Evolutionary conservation across 305 asterid genomes (phyloP), one percentile per base, ranked within the genome.

Genomic region (Andrographis paniculata): DNA sequence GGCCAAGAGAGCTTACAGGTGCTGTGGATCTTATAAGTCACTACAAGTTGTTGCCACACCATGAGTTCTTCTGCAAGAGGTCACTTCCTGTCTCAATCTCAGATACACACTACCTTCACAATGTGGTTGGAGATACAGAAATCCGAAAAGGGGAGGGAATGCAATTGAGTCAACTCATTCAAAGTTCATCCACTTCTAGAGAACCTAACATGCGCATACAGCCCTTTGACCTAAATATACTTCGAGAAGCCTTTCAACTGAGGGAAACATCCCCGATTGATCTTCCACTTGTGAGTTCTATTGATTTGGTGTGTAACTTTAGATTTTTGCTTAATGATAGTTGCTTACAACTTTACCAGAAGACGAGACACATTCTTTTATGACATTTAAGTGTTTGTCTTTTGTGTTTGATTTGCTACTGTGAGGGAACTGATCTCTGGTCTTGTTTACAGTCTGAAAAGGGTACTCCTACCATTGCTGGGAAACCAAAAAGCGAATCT

Each of bases 61-160:
- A 82, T 77, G 40, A 79, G 46, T 89, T 85, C 75, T 89, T 89
- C 79, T 89, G 97, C 82, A 89, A 85, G 78, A 74, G 66, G 74
- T 14, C 94, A 36, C 98, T 89, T 73, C 93, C 94, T 0, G 63
- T 70, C 58, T 74, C 95, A 48, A 69, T 85, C 60, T 70, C 91
- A 45, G 94, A 89, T 67, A 70, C 95, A n/a, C 94, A 85, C 61
- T 89, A 82, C 63, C 89, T 88, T 66, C 91, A 80, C 70, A 78
- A 74, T 69, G 94, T 89, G 59, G 95, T 80, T 21, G 98, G 98
- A 38, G 95, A 85, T 56, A 74, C 81, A 28, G 95, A 89, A 67
- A 77, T 85, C 62, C 74, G 93, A 63, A 89, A 80, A 66, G 97
- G 97, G 61, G 93, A 89, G 61, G 98, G 98, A 16, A 89, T 82